These are phyloP conservation scores for Vigna nakashimae DNA, from an alignment of 306 rosid species.

Conservation along the genomic window DNA sequence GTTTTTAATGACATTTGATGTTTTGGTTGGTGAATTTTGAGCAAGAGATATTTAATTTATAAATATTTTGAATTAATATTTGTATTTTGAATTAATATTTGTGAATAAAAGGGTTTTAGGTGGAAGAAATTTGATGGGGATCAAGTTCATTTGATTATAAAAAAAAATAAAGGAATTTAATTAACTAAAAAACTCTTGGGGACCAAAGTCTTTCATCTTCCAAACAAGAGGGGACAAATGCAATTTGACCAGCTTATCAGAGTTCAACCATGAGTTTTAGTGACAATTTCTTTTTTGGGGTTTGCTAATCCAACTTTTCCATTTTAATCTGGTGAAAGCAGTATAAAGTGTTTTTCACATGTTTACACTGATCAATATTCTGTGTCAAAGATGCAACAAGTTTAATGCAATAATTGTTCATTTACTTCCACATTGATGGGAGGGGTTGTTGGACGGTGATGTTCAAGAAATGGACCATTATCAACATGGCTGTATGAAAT, in stretches of 20 bases:
- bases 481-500: neutral
- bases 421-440: neutral
- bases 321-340: neutral
- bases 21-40: neutral
- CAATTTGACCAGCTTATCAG: neutral
- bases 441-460: neutral
- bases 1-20: neutral
- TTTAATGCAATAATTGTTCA: constrained; percentile 9
- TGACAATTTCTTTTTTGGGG: neutral
- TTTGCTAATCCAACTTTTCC: too few species aligned
- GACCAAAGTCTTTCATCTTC: neutral
- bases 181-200: neutral
- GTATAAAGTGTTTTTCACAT: neutral
- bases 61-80: neutral
- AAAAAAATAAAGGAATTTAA: neutral
- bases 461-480: neutral
- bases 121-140: neutral
- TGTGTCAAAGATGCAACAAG: neutral
- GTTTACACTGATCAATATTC: neutral
- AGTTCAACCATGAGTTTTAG: neutral
- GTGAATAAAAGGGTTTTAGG: neutral
- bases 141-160: neutral
- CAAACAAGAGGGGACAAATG: neutral
- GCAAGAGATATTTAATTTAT: neutral
- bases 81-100: neutral